Percentiles rank a stretch among this genome's conserved stretches.
These are phyloP conservation scores for Triticum timopheevii DNA, from an alignment of 176 grass and related monocot genomes.

Conservation along the genomic window DNA sequence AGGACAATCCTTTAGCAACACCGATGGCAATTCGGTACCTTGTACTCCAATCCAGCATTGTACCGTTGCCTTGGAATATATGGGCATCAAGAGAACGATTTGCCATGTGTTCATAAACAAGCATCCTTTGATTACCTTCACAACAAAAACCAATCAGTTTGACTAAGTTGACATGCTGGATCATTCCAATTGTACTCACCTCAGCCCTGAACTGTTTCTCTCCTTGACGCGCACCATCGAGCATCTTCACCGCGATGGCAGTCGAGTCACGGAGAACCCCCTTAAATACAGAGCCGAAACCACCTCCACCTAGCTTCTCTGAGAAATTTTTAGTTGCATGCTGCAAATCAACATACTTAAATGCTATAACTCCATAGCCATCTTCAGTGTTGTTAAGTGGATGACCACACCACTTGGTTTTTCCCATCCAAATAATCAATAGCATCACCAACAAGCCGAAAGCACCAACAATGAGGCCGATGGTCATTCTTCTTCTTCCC, in stretches of 20 bases:
- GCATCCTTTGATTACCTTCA: neutral
- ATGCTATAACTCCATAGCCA: neutral
- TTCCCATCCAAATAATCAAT: conserved; percentile 15
- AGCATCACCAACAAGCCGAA: no score
- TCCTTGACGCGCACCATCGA: neutral
- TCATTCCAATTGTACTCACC: neutral
- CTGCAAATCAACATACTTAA: neutral
- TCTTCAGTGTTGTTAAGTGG: neutral
- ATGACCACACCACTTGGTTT: neutral
- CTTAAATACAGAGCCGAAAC: neutral
- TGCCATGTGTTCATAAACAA: neutral
- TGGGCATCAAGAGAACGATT: neutral
- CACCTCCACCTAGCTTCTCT: neutral
- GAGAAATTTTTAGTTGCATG: conserved; percentile 8
- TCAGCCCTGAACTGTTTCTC: neutral
- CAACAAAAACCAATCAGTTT: neutral
- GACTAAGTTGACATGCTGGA: neutral
- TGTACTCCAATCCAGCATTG: conserved; percentile 17
- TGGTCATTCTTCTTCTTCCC: no score
- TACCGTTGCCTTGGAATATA: neutral
- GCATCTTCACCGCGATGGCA: neutral
- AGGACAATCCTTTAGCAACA: no score
- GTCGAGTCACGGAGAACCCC: neutral
- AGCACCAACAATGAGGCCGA: no score
- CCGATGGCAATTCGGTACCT: conserved; percentile 23